Evolutionary conservation across 73 alveolate species (phyloP).

Genomic region (Breviolum minutum): DNA sequence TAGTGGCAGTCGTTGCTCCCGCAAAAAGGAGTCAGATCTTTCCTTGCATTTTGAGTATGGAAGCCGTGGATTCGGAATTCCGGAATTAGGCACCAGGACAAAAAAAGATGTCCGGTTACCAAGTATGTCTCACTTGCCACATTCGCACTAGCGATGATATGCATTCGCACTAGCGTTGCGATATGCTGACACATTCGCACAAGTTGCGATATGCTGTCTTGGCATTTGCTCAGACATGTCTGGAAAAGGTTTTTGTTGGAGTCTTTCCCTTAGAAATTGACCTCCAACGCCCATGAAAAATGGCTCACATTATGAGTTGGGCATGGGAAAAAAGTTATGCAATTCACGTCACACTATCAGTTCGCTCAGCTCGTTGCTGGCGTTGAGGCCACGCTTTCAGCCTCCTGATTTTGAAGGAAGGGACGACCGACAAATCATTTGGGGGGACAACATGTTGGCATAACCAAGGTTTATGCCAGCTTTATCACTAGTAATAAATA

Average conservation of each 20-base stretch:
- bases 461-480: too few species aligned
- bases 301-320: neutral
- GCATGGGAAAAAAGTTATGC: neutral
- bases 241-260: neutral
- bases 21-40: neutral
- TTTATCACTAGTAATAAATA: too few species aligned
- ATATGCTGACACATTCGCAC: conserved; percentile 38
- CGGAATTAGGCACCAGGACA: neutral
- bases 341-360: neutral
- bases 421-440: neutral
- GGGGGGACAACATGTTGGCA: too few species aligned
- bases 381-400: conserved; percentile 79
- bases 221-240: neutral
- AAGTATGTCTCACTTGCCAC: neutral
- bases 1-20: neutral
- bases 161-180: conserved; percentile 48
- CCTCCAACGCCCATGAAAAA: neutral
- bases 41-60: too few species aligned
- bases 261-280: neutral
- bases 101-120: neutral
- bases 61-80: neutral
- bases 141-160: neutral
- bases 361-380: neutral
- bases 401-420: conserved; percentile 87
- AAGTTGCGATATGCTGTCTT: conserved; percentile 34